These are phyloP conservation scores for Patellaria atrata DNA, from an alignment of 495 filamentous ascomycete genomes.

Conservation along the genomic window DNA sequence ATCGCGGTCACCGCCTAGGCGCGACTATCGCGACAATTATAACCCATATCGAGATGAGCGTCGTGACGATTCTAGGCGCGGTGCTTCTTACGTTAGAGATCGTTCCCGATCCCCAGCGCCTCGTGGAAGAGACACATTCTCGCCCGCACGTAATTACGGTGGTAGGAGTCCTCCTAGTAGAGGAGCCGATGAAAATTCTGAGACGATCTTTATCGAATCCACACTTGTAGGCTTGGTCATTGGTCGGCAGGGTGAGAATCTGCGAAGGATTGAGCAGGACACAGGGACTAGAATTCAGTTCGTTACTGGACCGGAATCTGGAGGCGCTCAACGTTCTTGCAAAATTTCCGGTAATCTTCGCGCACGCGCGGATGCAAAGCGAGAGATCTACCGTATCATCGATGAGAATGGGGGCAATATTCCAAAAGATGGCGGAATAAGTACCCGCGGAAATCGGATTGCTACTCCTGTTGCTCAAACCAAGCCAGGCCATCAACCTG, in stretches of 20 bases:
- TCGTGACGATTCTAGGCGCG: constrained; percentile 41
- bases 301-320: constrained; percentile 50
- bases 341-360: constrained; percentile 56
- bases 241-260: constrained; percentile 67
- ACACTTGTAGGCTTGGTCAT: constrained; percentile 72
- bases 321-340: constrained; percentile 54
- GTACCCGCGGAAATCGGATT: too few relatives aligned
- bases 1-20: constrained; percentile 48
- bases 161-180: constrained; percentile 38
- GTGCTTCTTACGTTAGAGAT: constrained; percentile 20
- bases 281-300: constrained; percentile 69
- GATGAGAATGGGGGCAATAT: constrained; percentile 59
- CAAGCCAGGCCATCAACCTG: constrained; percentile 33
- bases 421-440: constrained; percentile 21
- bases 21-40: constrained; percentile 51
- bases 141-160: constrained; percentile 25
- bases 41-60: constrained; percentile 69
- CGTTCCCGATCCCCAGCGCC: constrained; percentile 20
- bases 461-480: constrained; percentile 17
- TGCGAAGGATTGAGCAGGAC: constrained; percentile 61
- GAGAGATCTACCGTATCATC: constrained; percentile 65
- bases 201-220: constrained; percentile 63
- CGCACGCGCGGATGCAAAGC: constrained; percentile 53
- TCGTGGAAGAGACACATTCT: constrained; percentile 21
- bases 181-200: constrained; percentile 45